These are phyloP conservation scores for Saccharum spontaneum DNA, from an alignment of 176 grass and related monocot species.

Conservation along the genomic window DNA sequence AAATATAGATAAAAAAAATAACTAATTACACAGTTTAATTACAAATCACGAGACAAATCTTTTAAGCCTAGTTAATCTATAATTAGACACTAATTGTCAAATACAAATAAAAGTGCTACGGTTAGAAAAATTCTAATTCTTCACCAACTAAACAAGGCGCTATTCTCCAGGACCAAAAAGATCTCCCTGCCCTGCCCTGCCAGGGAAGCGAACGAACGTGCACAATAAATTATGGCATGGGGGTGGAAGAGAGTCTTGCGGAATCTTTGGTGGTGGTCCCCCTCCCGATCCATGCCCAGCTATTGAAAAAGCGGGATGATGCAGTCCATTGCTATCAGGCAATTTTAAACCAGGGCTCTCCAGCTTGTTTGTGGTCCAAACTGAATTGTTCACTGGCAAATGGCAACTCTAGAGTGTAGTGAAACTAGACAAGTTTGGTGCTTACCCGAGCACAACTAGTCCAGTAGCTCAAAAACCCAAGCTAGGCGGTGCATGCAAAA, in stretches of 20 bases:
- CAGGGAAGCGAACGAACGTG: constrained; percentile 19
- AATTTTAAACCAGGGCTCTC: neutral
- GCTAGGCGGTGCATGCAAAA: neutral
- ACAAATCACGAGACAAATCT: no score
- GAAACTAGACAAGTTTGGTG: neutral
- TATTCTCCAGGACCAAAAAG: neutral
- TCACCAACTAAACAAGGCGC: no score
- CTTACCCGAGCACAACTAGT: neutral
- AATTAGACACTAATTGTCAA: no score
- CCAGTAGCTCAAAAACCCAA: neutral
- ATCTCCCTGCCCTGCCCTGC: neutral
- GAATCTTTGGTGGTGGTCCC: neutral
- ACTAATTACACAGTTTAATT: no score
- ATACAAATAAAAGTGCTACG: no score
- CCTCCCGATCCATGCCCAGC: neutral
- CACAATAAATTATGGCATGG: neutral
- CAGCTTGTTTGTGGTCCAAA: neutral
- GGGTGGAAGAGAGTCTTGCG: neutral
- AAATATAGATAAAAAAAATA: no score
- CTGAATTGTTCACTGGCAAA: no score
- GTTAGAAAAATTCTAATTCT: no score
- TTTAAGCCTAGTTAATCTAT: no score
- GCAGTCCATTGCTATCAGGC: neutral
- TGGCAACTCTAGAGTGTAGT: neutral
- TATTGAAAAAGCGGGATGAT: neutral